These are phyloP conservation scores for Penicillium sp. DNA, from an alignment of 2,329 filamentous ascomycete genomes.

Conservation along the genomic window DNA sequence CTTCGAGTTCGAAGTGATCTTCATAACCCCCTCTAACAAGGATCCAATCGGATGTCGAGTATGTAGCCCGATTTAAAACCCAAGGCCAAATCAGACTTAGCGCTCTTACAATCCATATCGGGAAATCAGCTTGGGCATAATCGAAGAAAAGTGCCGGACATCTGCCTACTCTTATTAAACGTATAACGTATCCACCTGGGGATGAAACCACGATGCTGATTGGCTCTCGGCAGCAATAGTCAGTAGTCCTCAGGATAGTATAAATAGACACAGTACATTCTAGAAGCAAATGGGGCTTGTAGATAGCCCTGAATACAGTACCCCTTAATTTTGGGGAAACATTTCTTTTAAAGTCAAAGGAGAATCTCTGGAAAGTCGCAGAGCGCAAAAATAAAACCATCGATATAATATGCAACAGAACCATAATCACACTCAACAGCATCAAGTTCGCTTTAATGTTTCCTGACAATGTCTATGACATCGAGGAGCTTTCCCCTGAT, in stretches of 20 bases:
- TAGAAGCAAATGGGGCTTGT: background rate
- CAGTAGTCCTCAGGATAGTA: background rate
- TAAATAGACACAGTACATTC: constrained; percentile 3
- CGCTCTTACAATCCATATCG: too few species aligned
- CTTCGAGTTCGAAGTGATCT: background rate
- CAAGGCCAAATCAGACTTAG: too few species aligned
- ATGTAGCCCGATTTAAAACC: too few species aligned
- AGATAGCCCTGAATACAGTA: background rate
- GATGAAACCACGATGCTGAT: background rate
- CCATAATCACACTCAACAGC: background rate
- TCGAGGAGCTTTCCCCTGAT: constrained; percentile 23
- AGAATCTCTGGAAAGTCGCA: background rate
- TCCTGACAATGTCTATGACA: constrained; percentile 10
- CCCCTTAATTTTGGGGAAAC: background rate
- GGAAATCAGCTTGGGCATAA: too few species aligned
- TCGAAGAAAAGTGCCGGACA: too few species aligned
- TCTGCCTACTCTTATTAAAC: too few species aligned
- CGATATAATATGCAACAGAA: constrained; percentile 3
- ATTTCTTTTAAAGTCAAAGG: background rate
- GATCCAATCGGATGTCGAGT: too few species aligned
- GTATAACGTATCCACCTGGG: too few species aligned
- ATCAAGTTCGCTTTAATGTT: constrained; percentile 11
- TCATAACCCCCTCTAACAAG: too few species aligned
- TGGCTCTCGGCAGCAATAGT: background rate
- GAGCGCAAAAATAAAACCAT: background rate